Percentiles rank a stretch among this genome's conserved stretches.
These are phyloP conservation scores for Fusarium verticillioides DNA, from an alignment of 2,329 filamentous ascomycete species.

Conservation along the genomic window DNA sequence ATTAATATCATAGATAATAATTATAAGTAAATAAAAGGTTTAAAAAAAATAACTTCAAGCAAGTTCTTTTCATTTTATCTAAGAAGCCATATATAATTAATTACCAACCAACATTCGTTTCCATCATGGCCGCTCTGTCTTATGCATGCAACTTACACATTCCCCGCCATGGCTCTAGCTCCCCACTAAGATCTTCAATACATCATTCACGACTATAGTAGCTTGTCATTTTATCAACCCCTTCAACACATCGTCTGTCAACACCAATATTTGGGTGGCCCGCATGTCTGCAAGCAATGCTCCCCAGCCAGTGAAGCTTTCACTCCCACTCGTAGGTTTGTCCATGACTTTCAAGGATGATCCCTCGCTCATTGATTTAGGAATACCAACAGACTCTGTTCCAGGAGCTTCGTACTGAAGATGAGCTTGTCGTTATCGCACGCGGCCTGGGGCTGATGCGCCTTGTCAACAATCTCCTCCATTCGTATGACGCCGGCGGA, in stretches of 20 bases:
- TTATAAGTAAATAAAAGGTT: not conserved
- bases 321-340: constrained; percentile 66
- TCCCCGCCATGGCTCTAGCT: constrained; percentile 19
- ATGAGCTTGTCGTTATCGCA: constrained; percentile 93
- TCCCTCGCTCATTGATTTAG: constrained; percentile 53
- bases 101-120: not conserved
- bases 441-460: constrained; percentile 92
- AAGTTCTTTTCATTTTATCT: not conserved
- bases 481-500: constrained; percentile 95
- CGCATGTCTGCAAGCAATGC: constrained; percentile 65
- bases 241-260: constrained; percentile 24
- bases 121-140: constrained; percentile 6
- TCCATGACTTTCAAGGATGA: not conserved
- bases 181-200: constrained; percentile 27
- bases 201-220: constrained; percentile 27
- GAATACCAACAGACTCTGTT: constrained; percentile 97
- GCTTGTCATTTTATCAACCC: constrained; percentile 11
- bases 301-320: constrained; percentile 80
- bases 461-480: constrained; percentile 93
- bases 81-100: not conserved
- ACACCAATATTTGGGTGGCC: constrained; percentile 36
- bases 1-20: not conserved
- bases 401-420: constrained; percentile 86
- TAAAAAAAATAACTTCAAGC: not conserved
- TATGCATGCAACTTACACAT: not conserved